phyloP scores from a whole-genome alignment of 1,284 basidiomycete species.

The Marasmius sp. region DNA sequence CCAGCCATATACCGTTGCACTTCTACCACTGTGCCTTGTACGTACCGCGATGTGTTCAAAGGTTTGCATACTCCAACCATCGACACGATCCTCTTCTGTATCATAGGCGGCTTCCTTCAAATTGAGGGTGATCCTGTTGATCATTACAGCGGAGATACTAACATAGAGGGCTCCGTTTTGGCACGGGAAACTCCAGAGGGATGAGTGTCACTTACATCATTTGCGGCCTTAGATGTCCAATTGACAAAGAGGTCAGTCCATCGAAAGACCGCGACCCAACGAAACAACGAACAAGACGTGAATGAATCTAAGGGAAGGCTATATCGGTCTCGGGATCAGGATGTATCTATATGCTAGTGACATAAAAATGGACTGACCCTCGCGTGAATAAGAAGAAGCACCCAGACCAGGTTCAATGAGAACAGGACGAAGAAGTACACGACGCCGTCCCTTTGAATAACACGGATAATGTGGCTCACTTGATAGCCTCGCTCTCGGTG shows the following conservation, averaged over 20 bases:
- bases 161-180: too few species aligned
- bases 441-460: slow-evolving; percentile 19
- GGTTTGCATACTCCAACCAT: neutral
- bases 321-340: neutral
- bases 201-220: slow-evolving; percentile 4
- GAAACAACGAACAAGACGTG: slow-evolving; percentile 12
- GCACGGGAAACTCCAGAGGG: neutral
- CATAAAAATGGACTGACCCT: slow-evolving; percentile 17
- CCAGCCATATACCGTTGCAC: too few species aligned
- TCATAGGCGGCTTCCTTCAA: slow-evolving; percentile 13
- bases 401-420: slow-evolving; percentile 22
- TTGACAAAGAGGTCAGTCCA: neutral
- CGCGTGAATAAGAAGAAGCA: slow-evolving; percentile 18
- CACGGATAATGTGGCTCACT: slow-evolving; percentile 4
- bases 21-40: too few species aligned
- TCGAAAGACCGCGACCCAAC: neutral
- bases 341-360: too few species aligned
- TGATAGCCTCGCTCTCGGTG: neutral
- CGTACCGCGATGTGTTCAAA: neutral
- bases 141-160: slow-evolving; percentile 21
- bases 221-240: neutral
- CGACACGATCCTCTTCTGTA: neutral
- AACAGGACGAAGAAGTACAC: slow-evolving; percentile 24
- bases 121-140: slow-evolving; percentile 23
- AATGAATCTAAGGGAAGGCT: slow-evolving; percentile 14